Base-by-base conservation (phyloP, 1,284 basidiomycete genomes). In the Phlebopus sp. region DNA sequence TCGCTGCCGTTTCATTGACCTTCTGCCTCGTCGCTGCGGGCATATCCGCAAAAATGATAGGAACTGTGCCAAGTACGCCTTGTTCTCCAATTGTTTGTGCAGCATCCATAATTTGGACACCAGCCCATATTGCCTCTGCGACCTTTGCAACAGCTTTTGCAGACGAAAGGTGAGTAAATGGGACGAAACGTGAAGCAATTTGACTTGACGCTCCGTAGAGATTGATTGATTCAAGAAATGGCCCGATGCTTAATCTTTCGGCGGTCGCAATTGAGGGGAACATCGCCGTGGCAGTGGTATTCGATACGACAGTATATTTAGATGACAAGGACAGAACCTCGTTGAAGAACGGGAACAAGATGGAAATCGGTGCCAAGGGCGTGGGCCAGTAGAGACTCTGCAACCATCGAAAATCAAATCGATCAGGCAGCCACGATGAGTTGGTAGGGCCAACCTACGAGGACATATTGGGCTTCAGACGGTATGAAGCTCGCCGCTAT, bases 111-210 rank as follows among this genome's bases (percentile, higher is more conserved):
- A 48, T 37, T 29, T 47, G 27, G 9, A 31, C 19, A 23, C 47
- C 49, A 27, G 35, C 8, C 49, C 47, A 49, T 17, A 50, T 50
- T 4, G 48, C 47, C 37, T 50, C 38, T 5, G 47, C 49, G 18
- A 50, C 47, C 14, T 11, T 11, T 18, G 37, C 31, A 10, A 34
- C 13, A 9, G 37, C 29, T 8, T 29, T n/a, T 19, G 38, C 19
- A 4, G 47, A 41, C 7, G 35, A 19, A 2, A 50, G 41, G 34
- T 23, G 15, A 10, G 49, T 19, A 17, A 37, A 21, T 11, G 49
- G 49, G 10, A 50, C 17, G 34, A 50, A 32, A 19, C 47, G 47
- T 4, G 49, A 50, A 1, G 39, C 38, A 11, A 50, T 36, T 21
- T 42, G 39, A 17, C 30, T 29, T 6, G 46, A 42, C 31, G 36